Evolutionary conservation across 202 grass and related monocot species (phyloP).

Genomic region (Thinopyrum obtusiflorum): DNA sequence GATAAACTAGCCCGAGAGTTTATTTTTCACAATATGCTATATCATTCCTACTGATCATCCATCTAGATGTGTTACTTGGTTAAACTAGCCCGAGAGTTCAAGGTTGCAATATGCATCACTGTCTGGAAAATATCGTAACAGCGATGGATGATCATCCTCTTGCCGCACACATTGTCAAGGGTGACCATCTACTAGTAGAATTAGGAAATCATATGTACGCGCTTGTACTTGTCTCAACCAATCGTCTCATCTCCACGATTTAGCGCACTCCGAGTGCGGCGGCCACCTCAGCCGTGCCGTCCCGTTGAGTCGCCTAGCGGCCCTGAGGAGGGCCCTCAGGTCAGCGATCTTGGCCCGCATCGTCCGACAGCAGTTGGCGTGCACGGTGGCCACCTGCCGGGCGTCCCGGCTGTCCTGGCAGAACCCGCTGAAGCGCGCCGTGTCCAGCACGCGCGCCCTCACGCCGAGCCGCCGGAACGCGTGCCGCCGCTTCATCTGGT

Average conservation of each 20-base stretch:
- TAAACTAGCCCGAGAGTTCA: no score
- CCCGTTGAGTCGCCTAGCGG: background rate
- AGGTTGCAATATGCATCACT: no score
- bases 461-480: conserved; percentile 43
- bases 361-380: conserved; percentile 77
- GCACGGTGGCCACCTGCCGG: conserved; percentile 56
- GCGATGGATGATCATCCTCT: no score
- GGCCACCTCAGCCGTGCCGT: conserved; percentile 41
- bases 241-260: conserved; percentile 46
- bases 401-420: conserved; percentile 53
- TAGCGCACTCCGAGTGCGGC: conserved; percentile 44
- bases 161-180: no score
- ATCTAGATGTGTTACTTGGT: no score
- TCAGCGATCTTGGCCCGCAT: conserved; percentile 65
- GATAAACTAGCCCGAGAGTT: no score
- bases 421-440: conserved; percentile 67
- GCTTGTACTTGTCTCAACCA: background rate
- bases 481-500: conserved; percentile 39
- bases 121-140: no score
- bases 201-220: no score
- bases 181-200: no score
- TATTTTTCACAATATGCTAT: no score
- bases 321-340: conserved; percentile 39
- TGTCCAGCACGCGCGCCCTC: conserved; percentile 55
- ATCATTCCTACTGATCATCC: no score